Percentiles rank a stretch among this genome's conserved stretches.
Conservation (phyloP, 2,329 filamentous ascomycete species). For the Colletotrichum chrysophilum region DNA sequence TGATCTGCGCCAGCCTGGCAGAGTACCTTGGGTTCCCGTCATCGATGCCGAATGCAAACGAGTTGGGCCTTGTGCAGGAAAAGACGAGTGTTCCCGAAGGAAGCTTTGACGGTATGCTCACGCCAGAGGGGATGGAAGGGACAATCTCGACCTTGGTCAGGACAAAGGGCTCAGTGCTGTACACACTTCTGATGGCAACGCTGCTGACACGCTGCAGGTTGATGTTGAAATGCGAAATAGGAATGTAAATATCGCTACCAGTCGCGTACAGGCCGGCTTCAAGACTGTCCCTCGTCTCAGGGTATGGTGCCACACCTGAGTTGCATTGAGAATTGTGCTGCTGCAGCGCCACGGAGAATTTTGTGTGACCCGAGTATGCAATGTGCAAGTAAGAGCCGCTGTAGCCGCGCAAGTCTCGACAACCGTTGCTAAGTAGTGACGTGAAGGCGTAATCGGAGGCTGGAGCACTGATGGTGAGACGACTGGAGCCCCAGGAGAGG, state of each 20-base stretch:
- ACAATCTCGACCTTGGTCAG: slow-evolving; percentile 68
- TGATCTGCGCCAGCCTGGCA: slow-evolving; percentile 56
- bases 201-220: slow-evolving; percentile 61
- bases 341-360: slow-evolving; percentile 69
- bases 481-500: slow-evolving; percentile 54
- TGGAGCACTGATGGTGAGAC: slow-evolving; percentile 47
- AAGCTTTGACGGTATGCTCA: slow-evolving; percentile 62
- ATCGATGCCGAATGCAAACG: slow-evolving; percentile 76
- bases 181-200: slow-evolving; percentile 70
- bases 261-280: slow-evolving; percentile 65
- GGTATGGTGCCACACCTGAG: slow-evolving; percentile 60
- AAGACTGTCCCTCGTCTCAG: slow-evolving; percentile 71
- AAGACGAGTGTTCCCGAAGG: slow-evolving; percentile 66
- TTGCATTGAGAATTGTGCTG: slow-evolving; percentile 70
- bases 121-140: slow-evolving; percentile 52
- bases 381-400: slow-evolving; percentile 68
- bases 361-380: slow-evolving; percentile 64
- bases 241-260: slow-evolving; percentile 67
- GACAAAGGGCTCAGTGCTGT: slow-evolving; percentile 52
- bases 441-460: slow-evolving; percentile 62
- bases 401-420: slow-evolving; percentile 59
- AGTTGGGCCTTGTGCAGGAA: slow-evolving; percentile 70
- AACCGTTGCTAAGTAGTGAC: slow-evolving; percentile 51
- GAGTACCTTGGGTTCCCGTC: slow-evolving; percentile 62
- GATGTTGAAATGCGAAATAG: slow-evolving; percentile 69